These are phyloP conservation scores for Magnaporthiopsis poae DNA, from an alignment of 2,329 filamentous ascomycete species.

Conservation along the genomic window DNA sequence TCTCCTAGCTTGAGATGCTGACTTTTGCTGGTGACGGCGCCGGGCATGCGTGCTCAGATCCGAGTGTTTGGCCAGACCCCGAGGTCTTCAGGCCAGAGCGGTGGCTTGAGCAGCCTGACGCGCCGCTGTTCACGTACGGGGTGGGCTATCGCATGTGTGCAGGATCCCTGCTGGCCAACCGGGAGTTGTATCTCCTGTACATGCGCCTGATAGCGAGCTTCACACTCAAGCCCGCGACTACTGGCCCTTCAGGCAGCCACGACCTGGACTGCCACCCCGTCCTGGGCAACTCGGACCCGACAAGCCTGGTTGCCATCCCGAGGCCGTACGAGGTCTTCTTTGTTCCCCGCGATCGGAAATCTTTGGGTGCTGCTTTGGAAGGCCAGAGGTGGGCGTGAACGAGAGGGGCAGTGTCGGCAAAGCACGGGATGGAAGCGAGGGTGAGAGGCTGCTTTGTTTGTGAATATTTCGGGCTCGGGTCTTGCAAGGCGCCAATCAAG, in stretches of 20 bases:
- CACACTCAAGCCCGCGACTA: slow-evolving; percentile 32
- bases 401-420: no score
- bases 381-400: background rate
- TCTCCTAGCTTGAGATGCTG: slow-evolving; percentile 20
- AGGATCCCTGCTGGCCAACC: slow-evolving; percentile 51
- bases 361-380: background rate
- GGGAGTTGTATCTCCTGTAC: slow-evolving; percentile 56
- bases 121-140: slow-evolving; percentile 54
- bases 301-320: slow-evolving; percentile 52
- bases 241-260: no score
- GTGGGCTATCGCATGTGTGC: slow-evolving; percentile 61
- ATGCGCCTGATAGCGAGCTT: slow-evolving; percentile 54
- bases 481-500: no score
- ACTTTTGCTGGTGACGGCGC: background rate
- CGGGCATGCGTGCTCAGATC: background rate
- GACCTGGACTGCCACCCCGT: slow-evolving; percentile 50
- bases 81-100: slow-evolving; percentile 3
- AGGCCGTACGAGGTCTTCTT: slow-evolving; percentile 48
- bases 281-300: slow-evolving; percentile 49
- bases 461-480: no score
- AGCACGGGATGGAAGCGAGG: no score
- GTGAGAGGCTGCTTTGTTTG: no score
- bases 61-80: background rate
- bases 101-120: slow-evolving; percentile 4
- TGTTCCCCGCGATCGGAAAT: slow-evolving; percentile 35